Conservation (phyloP, 2,329 filamentous ascomycete genomes). For the Sarocladiaceae sp. region DNA sequence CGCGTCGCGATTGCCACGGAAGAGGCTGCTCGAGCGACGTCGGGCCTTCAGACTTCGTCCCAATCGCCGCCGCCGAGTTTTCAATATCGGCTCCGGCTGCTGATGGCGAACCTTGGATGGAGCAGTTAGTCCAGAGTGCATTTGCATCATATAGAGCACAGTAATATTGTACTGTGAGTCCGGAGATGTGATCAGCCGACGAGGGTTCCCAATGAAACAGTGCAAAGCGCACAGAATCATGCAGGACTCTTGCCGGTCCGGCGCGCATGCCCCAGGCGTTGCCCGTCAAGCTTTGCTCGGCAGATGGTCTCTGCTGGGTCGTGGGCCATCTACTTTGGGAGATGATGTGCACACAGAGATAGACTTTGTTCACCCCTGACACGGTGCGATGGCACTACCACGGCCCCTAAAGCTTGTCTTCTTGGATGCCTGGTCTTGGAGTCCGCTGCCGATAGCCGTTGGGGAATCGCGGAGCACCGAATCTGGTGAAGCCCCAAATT, state of each 20-base stretch:
- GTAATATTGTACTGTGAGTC: no score
- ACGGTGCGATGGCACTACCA: constrained; percentile 3
- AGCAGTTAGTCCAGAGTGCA: no score
- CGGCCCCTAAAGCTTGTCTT: constrained; percentile 9
- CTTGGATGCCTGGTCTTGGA: background rate
- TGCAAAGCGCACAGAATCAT: background rate
- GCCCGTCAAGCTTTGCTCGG: constrained; percentile 21
- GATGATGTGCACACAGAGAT: constrained; percentile 4
- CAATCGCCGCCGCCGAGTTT: no score
- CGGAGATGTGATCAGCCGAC: no score
- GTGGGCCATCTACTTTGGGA: constrained; percentile 5
- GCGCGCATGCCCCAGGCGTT: no score
- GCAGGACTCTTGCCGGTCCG: constrained; percentile 1
- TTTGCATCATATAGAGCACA: no score
- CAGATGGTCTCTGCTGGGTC: constrained; percentile 15
- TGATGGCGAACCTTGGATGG: no score
- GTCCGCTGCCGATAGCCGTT: no score
- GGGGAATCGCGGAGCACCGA: background rate
- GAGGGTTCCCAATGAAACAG: background rate
- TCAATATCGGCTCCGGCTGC: no score
- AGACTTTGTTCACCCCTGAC: constrained; percentile 7
- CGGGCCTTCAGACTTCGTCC: no score
- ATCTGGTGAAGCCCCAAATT: background rate
- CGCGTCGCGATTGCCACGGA: no score
- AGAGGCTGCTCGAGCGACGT: no score